Base-by-base conservation (phyloP, 2,329 filamentous ascomycete species). In the Sporothrix variecibatus region DNA sequence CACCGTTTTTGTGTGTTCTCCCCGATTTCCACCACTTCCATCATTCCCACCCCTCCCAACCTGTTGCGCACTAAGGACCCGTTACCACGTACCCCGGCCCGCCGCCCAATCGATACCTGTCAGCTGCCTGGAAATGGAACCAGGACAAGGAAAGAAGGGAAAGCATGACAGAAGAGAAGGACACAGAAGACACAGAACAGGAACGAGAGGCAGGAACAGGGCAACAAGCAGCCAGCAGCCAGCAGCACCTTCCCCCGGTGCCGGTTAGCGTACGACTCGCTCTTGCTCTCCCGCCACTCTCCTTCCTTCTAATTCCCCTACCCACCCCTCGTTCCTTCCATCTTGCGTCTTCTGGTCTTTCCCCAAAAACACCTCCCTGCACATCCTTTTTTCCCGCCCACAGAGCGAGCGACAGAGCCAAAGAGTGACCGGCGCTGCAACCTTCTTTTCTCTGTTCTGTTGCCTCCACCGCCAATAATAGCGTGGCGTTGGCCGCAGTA, bases 401-500 rank as follows among this genome's bases (percentile, higher is more conserved):
- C 5, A 56, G 17, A 40, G n/a, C 3, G 8, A 28, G 53, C 5
- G n/a, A 46, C 34, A 51, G 49, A 53, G 49, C 31, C 34, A 70
- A 15, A 53, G 15, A 56, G 46, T n/a, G 64, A 49, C 38, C 31
- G 34, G 51, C 69, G 53, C 31, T 46, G 53, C 69, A 60, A 40
- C 38, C 38, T 51, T 67, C 46, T 72, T 56, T 31, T 23, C 20
- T 34, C 28, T 38, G 17, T 49, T 34, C 28, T 38, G 17, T 17
- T 51, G 28, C 60, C 43, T 40, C 60, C 43, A 46, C 43, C 60
- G 34, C 60, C 71, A 53, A 72, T 56, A 26, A 53, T 53, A 67
- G 71, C 58, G 43, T 51, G 53, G 56, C 49, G 68, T 28, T 58
- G 68, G 67, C 51, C 68, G 40, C 43, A 72, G 70, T 72, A 72